Conservation (phyloP, 257 asterid species). For the Solanum infundibuliforme region DNA sequence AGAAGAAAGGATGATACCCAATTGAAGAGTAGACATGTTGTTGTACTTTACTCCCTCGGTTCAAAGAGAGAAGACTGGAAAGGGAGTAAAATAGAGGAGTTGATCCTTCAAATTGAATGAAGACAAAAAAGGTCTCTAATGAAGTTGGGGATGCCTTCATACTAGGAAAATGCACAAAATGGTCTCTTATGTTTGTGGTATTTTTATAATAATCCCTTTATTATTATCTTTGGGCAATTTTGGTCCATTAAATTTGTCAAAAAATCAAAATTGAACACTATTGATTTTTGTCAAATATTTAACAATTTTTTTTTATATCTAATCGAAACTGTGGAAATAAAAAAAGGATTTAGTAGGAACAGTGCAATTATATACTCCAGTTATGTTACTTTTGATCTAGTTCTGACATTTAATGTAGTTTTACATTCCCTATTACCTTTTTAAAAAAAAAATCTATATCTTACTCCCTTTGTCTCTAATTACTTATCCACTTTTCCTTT, state of each 20-base stretch:
- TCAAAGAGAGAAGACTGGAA: background rate
- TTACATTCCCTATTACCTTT: background rate
- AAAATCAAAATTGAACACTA: background rate
- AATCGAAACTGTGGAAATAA: background rate
- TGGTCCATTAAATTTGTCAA: background rate
- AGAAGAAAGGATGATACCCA: constrained; percentile 14
- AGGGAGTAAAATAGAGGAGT: background rate
- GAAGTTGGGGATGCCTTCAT: background rate
- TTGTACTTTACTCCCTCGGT: background rate
- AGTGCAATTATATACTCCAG: background rate
- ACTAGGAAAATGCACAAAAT: background rate
- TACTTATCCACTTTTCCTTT: no score
- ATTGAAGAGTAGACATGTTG: constrained; percentile 44
- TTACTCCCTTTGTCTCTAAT: fast-evolving
- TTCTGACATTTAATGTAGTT: background rate
- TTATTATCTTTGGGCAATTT: background rate
- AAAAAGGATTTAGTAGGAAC: background rate
- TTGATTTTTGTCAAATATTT: background rate
- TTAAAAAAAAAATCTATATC: no score
- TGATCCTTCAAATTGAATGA: background rate
- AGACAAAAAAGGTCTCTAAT: background rate
- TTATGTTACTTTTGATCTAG: background rate
- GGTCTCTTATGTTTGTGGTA: background rate
- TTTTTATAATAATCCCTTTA: background rate
- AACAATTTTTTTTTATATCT: background rate